phyloP scores from a whole-genome alignment of 192 early-diverging fungal species.

The Linnemannia schmuckeri region DNA sequence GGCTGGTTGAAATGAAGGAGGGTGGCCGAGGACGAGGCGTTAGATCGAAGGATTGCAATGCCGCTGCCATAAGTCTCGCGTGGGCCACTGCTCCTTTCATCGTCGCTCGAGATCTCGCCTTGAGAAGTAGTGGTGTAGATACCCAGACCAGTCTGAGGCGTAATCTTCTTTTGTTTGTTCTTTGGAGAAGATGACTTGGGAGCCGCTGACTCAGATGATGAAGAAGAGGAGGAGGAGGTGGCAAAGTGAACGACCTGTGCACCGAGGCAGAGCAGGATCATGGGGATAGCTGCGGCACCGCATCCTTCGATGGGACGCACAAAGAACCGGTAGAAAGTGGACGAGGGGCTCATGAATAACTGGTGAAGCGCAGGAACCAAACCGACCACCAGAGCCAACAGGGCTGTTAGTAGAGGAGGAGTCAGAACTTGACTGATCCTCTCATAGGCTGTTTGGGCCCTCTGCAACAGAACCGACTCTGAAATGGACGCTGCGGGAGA shows the following conservation, averaged over 20 bases:
- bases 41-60: constrained; percentile 18
- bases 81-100: constrained; percentile 3
- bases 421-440: constrained; percentile 64
- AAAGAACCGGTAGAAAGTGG: constrained; percentile 67
- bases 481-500: constrained; percentile 22
- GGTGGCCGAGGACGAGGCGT: constrained; percentile 44
- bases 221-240: not conserved
- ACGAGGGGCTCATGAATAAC: constrained; percentile 72
- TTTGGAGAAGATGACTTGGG: not conserved
- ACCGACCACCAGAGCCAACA: constrained; percentile 75
- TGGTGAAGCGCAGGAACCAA: constrained; percentile 74
- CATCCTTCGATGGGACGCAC: constrained; percentile 80
- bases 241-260: constrained; percentile 70
- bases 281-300: constrained; percentile 84
- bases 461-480: constrained; percentile 21
- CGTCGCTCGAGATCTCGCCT: constrained; percentile 25
- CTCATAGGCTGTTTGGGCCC: constrained; percentile 18
- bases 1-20: constrained; percentile 33
- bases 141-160: constrained; percentile 13
- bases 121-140: constrained; percentile 14
- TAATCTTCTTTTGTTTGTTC: not conserved
- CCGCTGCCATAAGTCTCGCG: constrained; percentile 25
- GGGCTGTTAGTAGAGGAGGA: constrained; percentile 80
- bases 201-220: not conserved
- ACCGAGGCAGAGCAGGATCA: constrained; percentile 83